These are phyloP conservation scores for Sarocladium kiliense DNA, from an alignment of 2,329 filamentous ascomycete genomes.

Conservation along the genomic window DNA sequence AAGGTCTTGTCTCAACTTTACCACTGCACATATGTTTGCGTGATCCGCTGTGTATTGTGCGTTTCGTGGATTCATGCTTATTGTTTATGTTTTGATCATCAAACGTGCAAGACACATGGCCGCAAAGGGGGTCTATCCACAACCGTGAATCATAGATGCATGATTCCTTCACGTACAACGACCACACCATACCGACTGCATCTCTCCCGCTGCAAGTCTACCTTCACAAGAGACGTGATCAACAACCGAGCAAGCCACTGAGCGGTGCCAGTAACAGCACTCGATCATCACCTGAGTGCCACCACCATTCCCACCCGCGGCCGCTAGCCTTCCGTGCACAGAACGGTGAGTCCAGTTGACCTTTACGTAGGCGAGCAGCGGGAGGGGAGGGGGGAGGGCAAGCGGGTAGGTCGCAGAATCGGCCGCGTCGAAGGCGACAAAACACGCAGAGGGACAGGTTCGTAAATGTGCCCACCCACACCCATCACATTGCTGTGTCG, in stretches of 20 bases:
- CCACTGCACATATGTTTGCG: neutral
- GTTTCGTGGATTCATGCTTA: neutral
- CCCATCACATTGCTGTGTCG: conserved; percentile 2
- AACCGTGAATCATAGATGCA: neutral
- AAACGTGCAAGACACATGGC: neutral
- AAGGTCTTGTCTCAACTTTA: neutral
- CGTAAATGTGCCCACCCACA: neutral
- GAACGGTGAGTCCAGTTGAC: neutral
- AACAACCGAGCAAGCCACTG: neutral
- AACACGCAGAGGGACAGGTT: neutral
- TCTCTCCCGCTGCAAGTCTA: too few species aligned
- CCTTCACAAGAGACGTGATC: neutral
- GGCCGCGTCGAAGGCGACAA: conserved; percentile 2
- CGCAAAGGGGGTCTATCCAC: neutral
- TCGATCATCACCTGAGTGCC: neutral
- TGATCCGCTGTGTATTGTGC: too few species aligned
- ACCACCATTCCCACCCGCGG: neutral
- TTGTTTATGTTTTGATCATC: neutral
- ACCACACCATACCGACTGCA: too few species aligned
- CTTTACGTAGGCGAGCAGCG: neutral
- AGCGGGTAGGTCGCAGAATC: conserved; percentile 8
- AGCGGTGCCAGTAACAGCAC: neutral
- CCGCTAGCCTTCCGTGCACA: neutral
- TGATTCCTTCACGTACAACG: neutral
- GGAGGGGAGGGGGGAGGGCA: neutral